Percentiles rank a stretch among this genome's conserved stretches.
phyloP scores from a whole-genome alignment of 352 stramenopile genomes.

The Globisporangium polare region DNA sequence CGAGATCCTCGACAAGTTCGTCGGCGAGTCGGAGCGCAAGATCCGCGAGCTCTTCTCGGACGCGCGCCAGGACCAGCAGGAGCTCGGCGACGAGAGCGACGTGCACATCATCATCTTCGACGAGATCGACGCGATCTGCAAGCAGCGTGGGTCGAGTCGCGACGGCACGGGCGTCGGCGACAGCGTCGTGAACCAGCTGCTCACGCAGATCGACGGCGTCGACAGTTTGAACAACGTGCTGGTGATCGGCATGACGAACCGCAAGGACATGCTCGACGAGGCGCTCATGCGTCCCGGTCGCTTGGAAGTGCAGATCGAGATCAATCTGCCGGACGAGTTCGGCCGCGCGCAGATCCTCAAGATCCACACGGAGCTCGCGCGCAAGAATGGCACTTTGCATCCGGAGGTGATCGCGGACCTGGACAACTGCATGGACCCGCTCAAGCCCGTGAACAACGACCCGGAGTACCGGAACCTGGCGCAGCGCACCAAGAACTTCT shows the following conservation, averaged over 20 bases:
- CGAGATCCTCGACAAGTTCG: conserved; percentile 99
- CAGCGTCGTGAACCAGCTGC: conserved; percentile 98
- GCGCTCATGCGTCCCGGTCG: conserved; percentile 97
- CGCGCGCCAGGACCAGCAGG: conserved; percentile 83
- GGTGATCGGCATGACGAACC: conserved; percentile 99
- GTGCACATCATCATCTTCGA: conserved; percentile 99
- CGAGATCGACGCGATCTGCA: conserved; percentile 99
- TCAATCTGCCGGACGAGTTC: conserved; percentile 95
- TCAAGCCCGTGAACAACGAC: conserved; percentile 57
- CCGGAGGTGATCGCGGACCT: conserved; percentile 71
- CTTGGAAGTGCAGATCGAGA: conserved; percentile 99
- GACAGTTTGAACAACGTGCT: conserved; percentile 99
- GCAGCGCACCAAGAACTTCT: conserved; percentile 98
- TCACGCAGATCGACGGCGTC: conserved; percentile 99
- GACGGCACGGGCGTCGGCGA: conserved; percentile 96
- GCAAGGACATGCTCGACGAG: conserved; percentile 96
- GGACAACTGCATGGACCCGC: conserved; percentile 65
- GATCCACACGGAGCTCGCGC: conserved; percentile 94
- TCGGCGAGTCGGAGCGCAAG: conserved; percentile 98
- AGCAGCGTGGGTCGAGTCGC: conserved; percentile 89
- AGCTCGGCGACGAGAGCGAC: conserved; percentile 95
- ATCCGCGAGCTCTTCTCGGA: conserved; percentile 98
- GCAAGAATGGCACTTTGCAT: conserved; percentile 71
- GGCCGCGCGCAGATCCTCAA: conserved; percentile 97
- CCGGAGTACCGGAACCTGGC: conserved; percentile 90